Conservation (phyloP, 352 stramenopile species). For the Pythium coloratum region DNA sequence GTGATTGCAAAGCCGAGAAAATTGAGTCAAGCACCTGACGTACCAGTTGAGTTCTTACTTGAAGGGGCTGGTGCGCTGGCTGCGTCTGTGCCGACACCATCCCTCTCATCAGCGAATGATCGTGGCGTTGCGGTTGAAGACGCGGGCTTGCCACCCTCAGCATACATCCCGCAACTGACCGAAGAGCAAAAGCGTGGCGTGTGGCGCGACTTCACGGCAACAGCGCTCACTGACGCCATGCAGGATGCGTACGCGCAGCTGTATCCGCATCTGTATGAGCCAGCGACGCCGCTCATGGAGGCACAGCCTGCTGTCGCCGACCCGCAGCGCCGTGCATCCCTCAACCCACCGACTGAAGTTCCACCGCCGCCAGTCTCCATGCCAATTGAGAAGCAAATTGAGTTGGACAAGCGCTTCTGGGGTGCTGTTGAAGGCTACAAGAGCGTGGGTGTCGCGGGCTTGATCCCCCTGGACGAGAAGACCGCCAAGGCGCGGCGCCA, state of each 20-base stretch:
- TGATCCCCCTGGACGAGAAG: constrained; percentile 40
- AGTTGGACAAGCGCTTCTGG: constrained; percentile 58
- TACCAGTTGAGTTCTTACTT: constrained; percentile 10
- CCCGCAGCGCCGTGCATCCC: neutral
- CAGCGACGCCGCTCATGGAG: constrained; percentile 2
- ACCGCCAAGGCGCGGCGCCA: constrained; percentile 33
- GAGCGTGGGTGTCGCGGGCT: constrained; percentile 31
- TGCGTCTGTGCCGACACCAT: too few relatives aligned
- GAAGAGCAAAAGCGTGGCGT: constrained; percentile 39
- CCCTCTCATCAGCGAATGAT: neutral
- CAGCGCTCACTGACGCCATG: constrained; percentile 38
- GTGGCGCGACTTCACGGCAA: constrained; percentile 43
- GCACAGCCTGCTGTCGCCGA: neutral
- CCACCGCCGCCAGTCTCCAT: neutral
- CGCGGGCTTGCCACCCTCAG: neutral
- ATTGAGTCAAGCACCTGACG: neutral
- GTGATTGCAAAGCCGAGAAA: neutral
- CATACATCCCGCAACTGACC: constrained; percentile 24
- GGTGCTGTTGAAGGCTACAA: constrained; percentile 62
- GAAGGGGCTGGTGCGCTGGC: constrained; percentile 10
- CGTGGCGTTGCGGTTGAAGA: neutral
- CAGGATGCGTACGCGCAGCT: constrained; percentile 63
- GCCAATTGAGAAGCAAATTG: constrained; percentile 19
- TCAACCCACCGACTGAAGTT: neutral
- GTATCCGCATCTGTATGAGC: constrained; percentile 50